phyloP scores from a whole-genome alignment of 1,139 yeast species.

The Zhuliangozyma parablackwelliae region DNA sequence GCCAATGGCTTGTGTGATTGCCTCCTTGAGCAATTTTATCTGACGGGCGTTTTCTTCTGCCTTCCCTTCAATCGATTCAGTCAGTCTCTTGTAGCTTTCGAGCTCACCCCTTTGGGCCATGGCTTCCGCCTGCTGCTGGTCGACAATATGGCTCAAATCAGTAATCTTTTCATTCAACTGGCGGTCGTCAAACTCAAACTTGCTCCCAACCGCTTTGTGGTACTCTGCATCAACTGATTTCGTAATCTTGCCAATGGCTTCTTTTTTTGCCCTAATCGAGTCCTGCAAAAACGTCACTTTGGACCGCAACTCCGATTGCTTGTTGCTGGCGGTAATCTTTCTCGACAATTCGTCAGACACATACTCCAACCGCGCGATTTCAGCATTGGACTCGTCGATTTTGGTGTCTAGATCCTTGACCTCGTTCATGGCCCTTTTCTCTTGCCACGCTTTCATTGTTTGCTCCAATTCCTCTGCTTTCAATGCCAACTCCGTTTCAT shows the following conservation, averaged over 20 bases:
- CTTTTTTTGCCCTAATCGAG: slow-evolving; percentile 23
- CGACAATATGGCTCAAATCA: slow-evolving; percentile 7
- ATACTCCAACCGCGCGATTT: slow-evolving; percentile 42
- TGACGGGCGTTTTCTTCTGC: slow-evolving; percentile 8
- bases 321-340: slow-evolving; percentile 47
- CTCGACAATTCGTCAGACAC: slow-evolving; percentile 53
- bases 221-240: slow-evolving; percentile 6
- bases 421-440: slow-evolving; percentile 22
- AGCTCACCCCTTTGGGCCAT: slow-evolving; percentile 5
- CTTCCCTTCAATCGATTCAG: slow-evolving; percentile 1
- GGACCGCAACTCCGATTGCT: slow-evolving; percentile 57
- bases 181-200: slow-evolving; percentile 15
- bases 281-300: slow-evolving; percentile 43
- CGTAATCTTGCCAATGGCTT: slow-evolving; percentile 14
- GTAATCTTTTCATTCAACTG: slow-evolving; percentile 15
- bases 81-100: slow-evolving; percentile 4
- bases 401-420: slow-evolving; percentile 27
- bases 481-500: slow-evolving; percentile 24
- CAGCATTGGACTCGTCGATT: slow-evolving; percentile 36
- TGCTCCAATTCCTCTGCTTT: slow-evolving; percentile 30
- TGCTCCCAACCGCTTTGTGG: slow-evolving; percentile 12
- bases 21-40: slow-evolving; percentile 7
- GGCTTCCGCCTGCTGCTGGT: slow-evolving; percentile 8
- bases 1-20: slow-evolving; percentile 27
- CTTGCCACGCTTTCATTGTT: slow-evolving; percentile 26